Evolutionary conservation across 2,329 filamentous ascomycete species (phyloP), one percentile per base, ranked within the genome.

Genomic region (Ampelomyces quisqualis): DNA sequence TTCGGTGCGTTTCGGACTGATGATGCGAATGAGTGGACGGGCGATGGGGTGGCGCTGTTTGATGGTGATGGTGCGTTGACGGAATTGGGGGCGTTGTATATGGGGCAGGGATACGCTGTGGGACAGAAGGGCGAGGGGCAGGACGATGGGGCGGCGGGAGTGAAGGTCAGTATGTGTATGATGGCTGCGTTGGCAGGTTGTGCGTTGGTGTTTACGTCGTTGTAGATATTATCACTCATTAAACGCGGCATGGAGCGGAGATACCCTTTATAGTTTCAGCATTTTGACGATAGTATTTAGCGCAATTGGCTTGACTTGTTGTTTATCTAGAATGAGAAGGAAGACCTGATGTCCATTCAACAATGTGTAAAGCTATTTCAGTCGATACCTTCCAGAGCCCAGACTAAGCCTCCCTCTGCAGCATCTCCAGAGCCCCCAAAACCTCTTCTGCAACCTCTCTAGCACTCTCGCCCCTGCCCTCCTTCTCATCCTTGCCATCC

Each of bases 21-120:
- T 10, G 62, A 65, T 36, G 62, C 64, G 7, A 66, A 67, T 45
- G 56, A 58, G 40, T 67, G 64, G 64, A 66, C 64, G 15, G 64
- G 64, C 1, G 56, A 66, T 38, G 53, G 57, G 2, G 64, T 67
- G 3, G 63, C 63, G 13, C 32, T 67, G 30, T 67, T 67, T 15
- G 54, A 64, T 35, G 49, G 53, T 6, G 52, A 60, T 33, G 64
- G 64, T 0, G 62, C 56, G 1, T 44, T 67, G 34, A 65, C 63
- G 4, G 51, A 60, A 27, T 34, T 65, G 23, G 64, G 64, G 1
- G 63, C 62, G 1, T 27, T 66, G 31, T 67, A 67, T 23, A 48
- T 67, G 53, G 62, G 63, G 8, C 44, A 53, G 24, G 57, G 60
- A 5, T 67, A 61, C 11, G 31, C 47, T 29, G 35, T 55, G 30